Evolutionary conservation across 352 stramenopile species (phyloP).

Genomic region (Hyaloperonospora arabidopsidis): DNA sequence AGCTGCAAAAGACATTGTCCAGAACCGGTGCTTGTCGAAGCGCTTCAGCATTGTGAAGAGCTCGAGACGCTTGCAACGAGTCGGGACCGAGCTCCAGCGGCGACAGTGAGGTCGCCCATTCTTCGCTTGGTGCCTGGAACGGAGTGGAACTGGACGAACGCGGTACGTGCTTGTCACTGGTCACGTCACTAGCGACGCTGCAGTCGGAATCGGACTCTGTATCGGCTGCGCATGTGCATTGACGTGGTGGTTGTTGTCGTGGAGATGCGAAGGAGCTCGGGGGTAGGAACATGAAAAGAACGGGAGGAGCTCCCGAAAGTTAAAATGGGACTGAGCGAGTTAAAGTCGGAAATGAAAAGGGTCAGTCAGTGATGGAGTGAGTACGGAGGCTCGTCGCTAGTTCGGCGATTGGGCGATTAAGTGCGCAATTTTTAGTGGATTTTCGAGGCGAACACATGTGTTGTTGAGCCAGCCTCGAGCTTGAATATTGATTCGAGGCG

Average conservation of each 20-base stretch:
- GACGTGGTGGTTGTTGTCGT: conserved; percentile 27
- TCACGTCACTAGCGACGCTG: conserved; percentile 4
- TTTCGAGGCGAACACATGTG: too few species aligned
- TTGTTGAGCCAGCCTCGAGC: too few species aligned
- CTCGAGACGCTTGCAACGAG: conserved; percentile 53
- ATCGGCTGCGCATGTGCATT: conserved; percentile 65
- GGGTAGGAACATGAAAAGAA: too few species aligned
- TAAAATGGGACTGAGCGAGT: conserved; percentile 4
- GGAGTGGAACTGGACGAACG: conserved; percentile 1
- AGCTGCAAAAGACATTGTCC: conserved; percentile 70
- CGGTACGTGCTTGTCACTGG: not conserved
- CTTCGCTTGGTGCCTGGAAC: not conserved
- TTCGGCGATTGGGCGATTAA: too few species aligned
- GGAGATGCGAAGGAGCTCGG: not conserved
- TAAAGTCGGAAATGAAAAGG: too few species aligned
- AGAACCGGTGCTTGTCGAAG: conserved; percentile 50
- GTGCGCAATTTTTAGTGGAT: too few species aligned
- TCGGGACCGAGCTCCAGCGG: conserved; percentile 32
- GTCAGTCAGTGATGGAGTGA: too few species aligned
- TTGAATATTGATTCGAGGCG: too few species aligned
- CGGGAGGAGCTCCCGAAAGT: too few species aligned
- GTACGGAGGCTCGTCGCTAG: too few species aligned
- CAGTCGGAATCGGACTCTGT: conserved; percentile 68
- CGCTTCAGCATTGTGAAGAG: conserved; percentile 64
- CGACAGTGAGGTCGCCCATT: conserved; percentile 29